Conservation (phyloP, 2,329 filamentous ascomycete species). For the Cercospora zeina region DNA sequence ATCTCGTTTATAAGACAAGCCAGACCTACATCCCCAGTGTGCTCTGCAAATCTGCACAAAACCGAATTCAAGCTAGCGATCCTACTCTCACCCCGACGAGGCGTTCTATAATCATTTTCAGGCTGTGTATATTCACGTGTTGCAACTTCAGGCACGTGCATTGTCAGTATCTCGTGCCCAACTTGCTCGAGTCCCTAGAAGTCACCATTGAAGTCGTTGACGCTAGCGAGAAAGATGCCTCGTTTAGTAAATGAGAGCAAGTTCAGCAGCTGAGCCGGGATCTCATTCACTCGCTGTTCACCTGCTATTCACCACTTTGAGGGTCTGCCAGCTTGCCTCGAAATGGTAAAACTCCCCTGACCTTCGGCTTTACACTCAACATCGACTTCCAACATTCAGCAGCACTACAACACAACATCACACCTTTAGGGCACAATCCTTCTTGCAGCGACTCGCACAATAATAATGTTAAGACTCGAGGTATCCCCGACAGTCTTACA, state of each 20-base stretch:
- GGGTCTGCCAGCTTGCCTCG: background rate
- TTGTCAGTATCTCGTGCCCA: no score
- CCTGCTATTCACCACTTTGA: background rate
- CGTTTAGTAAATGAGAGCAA: background rate
- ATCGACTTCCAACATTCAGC: background rate
- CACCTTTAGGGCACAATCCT: no score
- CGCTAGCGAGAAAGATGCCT: no score
- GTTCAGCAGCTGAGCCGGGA: background rate
- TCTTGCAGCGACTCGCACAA: no score
- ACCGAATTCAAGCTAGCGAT: background rate
- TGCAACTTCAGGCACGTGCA: background rate
- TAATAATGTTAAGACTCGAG: no score
- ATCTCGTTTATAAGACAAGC: no score
- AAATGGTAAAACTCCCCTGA: background rate
- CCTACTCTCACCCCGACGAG: background rate
- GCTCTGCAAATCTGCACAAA: background rate
- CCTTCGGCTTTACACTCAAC: background rate
- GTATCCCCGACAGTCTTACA: no score
- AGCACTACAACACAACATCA: no score
- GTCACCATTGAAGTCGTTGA: no score
- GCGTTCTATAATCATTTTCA: no score
- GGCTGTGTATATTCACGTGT: background rate
- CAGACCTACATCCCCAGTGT: background rate
- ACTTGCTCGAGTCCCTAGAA: no score
- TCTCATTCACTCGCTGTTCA: background rate